Percentiles rank a stretch among this genome's conserved stretches.
Conservation (phyloP, 495 filamentous ascomycete genomes). For the Staphylotrichum longicolle region DNA sequence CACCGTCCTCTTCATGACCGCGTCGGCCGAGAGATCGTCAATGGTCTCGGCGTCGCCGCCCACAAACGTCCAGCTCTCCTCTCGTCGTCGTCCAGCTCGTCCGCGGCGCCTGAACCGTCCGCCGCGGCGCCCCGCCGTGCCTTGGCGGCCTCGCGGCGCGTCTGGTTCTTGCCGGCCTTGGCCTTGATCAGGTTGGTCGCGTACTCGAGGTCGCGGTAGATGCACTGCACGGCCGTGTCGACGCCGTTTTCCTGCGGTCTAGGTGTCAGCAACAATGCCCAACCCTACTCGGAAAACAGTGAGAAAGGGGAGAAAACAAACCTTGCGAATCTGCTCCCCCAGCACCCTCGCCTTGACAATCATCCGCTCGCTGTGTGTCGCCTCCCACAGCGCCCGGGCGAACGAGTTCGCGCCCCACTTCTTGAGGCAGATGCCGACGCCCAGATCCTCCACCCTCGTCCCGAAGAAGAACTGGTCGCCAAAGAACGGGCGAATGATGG, state of each 20-base stretch:
- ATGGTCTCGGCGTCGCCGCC: conserved; percentile 36
- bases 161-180: conserved; percentile 49
- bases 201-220: conserved; percentile 95
- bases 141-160: conserved; percentile 40
- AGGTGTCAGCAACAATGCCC: conserved; percentile 22
- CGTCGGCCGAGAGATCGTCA: conserved; percentile 25
- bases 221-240: conserved; percentile 80
- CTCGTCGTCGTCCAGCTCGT: conserved; percentile 33
- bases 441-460: conserved; percentile 81
- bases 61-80: conserved; percentile 53
- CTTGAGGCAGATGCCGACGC: conserved; percentile 86
- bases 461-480: conserved; percentile 98
- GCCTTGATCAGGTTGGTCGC: conserved; percentile 80
- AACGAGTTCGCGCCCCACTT: conserved; percentile 83
- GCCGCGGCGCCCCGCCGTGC: conserved; percentile 21
- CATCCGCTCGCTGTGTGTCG: conserved; percentile 83
- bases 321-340: conserved; percentile 82
- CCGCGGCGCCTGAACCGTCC: conserved; percentile 21
- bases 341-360: conserved; percentile 77
- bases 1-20: conserved; percentile 18
- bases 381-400: conserved; percentile 85
- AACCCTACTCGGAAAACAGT: too few species aligned
- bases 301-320: conserved; percentile 41
- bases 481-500: conserved; percentile 95
- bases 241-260: conserved; percentile 77